Percentiles rank a stretch among this genome's conserved stretches.
phyloP scores from a whole-genome alignment of 257 asterid species.

The Nicotiana paniculata region DNA sequence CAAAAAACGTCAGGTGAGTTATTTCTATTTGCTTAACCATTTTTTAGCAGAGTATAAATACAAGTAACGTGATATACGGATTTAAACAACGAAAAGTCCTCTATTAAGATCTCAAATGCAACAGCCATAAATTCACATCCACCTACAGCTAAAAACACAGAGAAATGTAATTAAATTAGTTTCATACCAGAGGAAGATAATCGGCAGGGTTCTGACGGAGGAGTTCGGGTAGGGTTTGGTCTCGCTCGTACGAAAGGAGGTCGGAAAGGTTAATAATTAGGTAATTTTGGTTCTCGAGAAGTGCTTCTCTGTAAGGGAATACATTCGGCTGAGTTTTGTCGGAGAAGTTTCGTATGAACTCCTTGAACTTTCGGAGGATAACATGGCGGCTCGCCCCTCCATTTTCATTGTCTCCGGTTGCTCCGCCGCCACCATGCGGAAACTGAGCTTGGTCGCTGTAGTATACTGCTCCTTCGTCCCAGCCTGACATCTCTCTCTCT shows the following conservation, averaged over 20 bases:
- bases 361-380: conserved; percentile 79
- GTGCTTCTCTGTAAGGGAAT: conserved; percentile 86
- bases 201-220: conserved; percentile 92
- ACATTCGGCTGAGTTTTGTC: conserved; percentile 71
- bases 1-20: too few relatives aligned
- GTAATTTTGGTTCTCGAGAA: conserved; percentile 62
- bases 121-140: background rate
- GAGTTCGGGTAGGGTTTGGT: conserved; percentile 65
- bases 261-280: conserved; percentile 70
- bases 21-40: too few relatives aligned
- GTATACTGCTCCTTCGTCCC: conserved; percentile 89
- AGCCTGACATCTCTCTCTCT: conserved; percentile 61
- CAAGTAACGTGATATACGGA: too few relatives aligned
- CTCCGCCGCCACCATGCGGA: conserved; percentile 51
- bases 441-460: conserved; percentile 96
- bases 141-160: background rate
- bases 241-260: conserved; percentile 80
- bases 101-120: background rate
- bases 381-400: conserved; percentile 59
- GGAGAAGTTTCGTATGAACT: conserved; percentile 81
- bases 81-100: too few relatives aligned
- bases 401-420: conserved; percentile 34
- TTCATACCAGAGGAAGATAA: conserved; percentile 72
- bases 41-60: too few relatives aligned
- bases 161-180: background rate